phyloP scores from a whole-genome alignment of 805 yeast genomes.

The Isabelozyma rhagii region DNA sequence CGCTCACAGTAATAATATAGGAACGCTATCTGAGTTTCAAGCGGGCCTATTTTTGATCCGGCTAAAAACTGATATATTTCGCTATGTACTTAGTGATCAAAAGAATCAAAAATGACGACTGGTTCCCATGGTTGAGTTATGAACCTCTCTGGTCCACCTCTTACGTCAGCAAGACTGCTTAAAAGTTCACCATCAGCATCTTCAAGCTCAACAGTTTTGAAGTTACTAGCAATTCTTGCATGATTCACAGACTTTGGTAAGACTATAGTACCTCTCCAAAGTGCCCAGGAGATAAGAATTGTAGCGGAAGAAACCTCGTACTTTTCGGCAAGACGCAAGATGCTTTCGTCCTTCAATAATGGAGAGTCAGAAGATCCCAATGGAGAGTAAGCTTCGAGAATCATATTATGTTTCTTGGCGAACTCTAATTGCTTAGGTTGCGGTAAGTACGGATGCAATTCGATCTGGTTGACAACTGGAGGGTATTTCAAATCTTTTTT shows the following conservation, averaged over 20 bases:
- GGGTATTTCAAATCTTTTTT: too few relatives aligned
- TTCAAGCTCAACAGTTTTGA: slow-evolving; percentile 28
- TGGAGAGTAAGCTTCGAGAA: too few relatives aligned
- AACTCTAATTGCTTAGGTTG: too few relatives aligned
- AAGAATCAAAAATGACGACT: slow-evolving; percentile 6
- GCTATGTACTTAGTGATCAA: too few relatives aligned
- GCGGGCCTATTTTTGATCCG: too few relatives aligned
- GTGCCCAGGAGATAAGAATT: slow-evolving; percentile 50
- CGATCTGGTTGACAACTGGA: too few relatives aligned
- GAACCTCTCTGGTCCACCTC: slow-evolving; percentile 27
- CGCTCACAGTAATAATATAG: too few relatives aligned
- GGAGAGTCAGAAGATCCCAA: too few relatives aligned
- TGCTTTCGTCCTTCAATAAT: slow-evolving; percentile 39
- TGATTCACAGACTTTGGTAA: slow-evolving; percentile 33
- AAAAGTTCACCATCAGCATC: slow-evolving; percentile 34
- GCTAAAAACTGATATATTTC: too few relatives aligned
- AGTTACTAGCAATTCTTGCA: slow-evolving; percentile 30
- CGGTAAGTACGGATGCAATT: too few relatives aligned
- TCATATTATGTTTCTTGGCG: too few relatives aligned
- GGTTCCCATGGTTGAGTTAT: slow-evolving; percentile 35
- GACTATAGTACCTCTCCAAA: slow-evolving; percentile 49
- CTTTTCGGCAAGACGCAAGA: slow-evolving; percentile 44
- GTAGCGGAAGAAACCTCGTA: slow-evolving; percentile 46
- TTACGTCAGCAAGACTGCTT: slow-evolving; percentile 18
- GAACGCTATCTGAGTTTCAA: too few relatives aligned